phyloP scores from a whole-genome alignment of 352 stramenopile species.

The Phytopythium delawarense region DNA sequence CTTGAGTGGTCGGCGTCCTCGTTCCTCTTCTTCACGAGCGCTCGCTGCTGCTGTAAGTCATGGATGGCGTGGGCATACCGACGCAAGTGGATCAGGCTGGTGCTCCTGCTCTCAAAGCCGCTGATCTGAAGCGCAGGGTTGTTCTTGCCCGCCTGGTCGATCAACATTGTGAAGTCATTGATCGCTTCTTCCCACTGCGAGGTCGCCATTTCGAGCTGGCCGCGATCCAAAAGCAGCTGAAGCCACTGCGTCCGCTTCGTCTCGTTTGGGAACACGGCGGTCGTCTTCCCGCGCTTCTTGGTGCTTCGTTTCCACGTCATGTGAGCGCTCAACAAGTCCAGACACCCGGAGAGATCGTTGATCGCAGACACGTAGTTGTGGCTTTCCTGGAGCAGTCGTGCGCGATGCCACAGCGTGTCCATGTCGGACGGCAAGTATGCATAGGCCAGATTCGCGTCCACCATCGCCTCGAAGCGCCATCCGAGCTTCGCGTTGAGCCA shows the following conservation, averaged over 20 bases:
- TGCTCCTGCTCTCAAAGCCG: constrained; percentile 32
- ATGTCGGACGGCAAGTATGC: constrained; percentile 45
- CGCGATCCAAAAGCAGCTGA: constrained; percentile 38
- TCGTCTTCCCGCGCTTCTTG: constrained; percentile 24
- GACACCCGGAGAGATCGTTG: constrained; percentile 37
- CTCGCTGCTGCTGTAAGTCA: constrained; percentile 34
- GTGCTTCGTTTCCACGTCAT: constrained; percentile 33
- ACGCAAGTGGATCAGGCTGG: constrained; percentile 29
- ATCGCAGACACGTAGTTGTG: constrained; percentile 35
- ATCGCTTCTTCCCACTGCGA: constrained; percentile 37
- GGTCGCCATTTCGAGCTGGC: constrained; percentile 30
- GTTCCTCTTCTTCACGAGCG: constrained; percentile 13
- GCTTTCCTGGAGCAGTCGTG: constrained; percentile 29
- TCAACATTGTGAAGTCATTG: constrained; percentile 36
- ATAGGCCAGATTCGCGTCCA: constrained; percentile 44
- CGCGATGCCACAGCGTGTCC: constrained; percentile 48
- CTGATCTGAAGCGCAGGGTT: constrained; percentile 18
- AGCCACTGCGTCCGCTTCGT: constrained; percentile 40
- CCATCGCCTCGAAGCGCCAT: constrained; percentile 52
- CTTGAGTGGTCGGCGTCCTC: constrained; percentile 3
- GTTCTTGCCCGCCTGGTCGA: constrained; percentile 31
- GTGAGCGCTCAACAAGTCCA: constrained; percentile 30
- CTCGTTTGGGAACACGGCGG: constrained; percentile 31
- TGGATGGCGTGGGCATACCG: constrained; percentile 40
- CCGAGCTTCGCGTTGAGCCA: constrained; percentile 37